Percentiles rank a stretch among this genome's conserved stretches.
Conservation (phyloP, 805 yeast species). For the Monosporozyma solicola region DNA sequence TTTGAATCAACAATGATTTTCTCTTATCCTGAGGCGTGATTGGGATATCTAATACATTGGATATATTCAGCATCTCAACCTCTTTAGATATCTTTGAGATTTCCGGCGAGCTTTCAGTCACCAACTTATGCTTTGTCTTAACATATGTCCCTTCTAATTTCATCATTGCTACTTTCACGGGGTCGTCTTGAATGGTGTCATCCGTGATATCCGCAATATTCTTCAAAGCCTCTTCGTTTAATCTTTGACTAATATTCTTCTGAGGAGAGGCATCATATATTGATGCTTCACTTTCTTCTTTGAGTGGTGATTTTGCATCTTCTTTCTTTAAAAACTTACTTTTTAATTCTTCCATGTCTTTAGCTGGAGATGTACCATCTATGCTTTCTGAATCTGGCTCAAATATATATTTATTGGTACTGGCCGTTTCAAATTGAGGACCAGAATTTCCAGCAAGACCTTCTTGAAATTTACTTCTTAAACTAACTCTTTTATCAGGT, state of each 20-base stretch:
- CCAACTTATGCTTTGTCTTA: slow-evolving; percentile 5
- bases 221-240: slow-evolving; percentile 8
- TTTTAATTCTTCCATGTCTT: slow-evolving; percentile 25
- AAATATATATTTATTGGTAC: slow-evolving; percentile 21
- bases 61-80: slow-evolving; percentile 12
- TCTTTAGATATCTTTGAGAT: slow-evolving; percentile 12
- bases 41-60: slow-evolving; percentile 8
- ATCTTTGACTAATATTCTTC: neutral
- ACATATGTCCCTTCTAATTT: slow-evolving; percentile 65
- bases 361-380: slow-evolving; percentile 27
- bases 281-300: neutral
- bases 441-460: neutral
- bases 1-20: slow-evolving; percentile 29
- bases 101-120: slow-evolving; percentile 11
- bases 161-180: slow-evolving; percentile 61
- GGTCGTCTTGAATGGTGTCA: slow-evolving; percentile 57
- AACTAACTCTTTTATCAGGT: slow-evolving; percentile 3
- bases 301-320: neutral
- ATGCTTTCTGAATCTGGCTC: slow-evolving; percentile 22
- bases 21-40: slow-evolving; percentile 17
- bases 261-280: neutral
- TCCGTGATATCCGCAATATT: slow-evolving; percentile 83
- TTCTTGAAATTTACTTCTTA: slow-evolving; percentile 10
- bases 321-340: slow-evolving; percentile 20
- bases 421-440: neutral